Conservation (phyloP, 495 filamentous ascomycete genomes). For the Parathielavia hyrcaniae region DNA sequence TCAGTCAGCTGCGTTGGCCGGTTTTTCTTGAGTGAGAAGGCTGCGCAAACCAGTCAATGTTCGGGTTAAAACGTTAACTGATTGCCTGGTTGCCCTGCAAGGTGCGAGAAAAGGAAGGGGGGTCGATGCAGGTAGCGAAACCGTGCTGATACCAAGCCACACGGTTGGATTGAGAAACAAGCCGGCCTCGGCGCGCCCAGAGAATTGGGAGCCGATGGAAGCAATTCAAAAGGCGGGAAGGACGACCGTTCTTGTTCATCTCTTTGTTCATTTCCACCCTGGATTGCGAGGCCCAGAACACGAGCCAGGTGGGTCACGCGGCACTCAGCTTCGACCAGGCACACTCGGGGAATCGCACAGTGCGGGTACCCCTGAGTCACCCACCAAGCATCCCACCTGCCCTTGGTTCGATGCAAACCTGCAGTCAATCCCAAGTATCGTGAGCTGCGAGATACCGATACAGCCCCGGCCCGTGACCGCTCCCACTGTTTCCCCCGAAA, state of each 20-base stretch:
- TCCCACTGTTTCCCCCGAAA: conserved; percentile 10
- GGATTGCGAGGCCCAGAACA: not conserved
- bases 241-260: not conserved
- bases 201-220: not conserved
- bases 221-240: too few relatives aligned
- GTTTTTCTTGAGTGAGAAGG: too few relatives aligned
- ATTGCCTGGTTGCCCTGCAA: too few relatives aligned
- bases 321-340: not conserved
- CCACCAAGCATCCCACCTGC: conserved; percentile 22
- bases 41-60: too few relatives aligned
- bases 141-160: too few relatives aligned
- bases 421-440: too few relatives aligned
- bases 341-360: conserved; percentile 15
- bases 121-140: too few relatives aligned
- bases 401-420: not conserved
- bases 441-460: conserved; percentile 18
- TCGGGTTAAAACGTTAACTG: too few relatives aligned
- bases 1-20: too few relatives aligned
- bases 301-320: conserved; percentile 20
- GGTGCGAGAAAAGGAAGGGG: too few relatives aligned
- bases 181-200: not conserved
- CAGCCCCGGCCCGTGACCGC: conserved; percentile 22
- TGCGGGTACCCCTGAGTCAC: not conserved
- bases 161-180: too few relatives aligned
- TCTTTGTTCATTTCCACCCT: not conserved